phyloP scores from a whole-genome alignment of 495 filamentous ascomycete species.

The Elasticomyces elasticus region DNA sequence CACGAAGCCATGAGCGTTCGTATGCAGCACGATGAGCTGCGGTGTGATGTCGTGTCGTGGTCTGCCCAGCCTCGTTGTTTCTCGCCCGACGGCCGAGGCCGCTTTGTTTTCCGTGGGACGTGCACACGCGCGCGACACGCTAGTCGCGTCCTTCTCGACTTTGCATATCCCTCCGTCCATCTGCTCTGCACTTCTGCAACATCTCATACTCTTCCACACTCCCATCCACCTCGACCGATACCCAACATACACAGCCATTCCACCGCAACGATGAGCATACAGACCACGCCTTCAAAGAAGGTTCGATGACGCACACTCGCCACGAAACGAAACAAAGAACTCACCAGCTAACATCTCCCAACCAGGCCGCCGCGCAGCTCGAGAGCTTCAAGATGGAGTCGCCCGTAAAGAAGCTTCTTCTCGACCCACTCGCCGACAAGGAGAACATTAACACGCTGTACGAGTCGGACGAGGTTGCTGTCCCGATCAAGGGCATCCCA shows the following conservation, averaged over 20 bases:
- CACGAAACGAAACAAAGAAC: neutral
- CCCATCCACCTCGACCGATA: neutral
- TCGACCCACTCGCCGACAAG: conserved; percentile 55
- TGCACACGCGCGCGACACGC: no score
- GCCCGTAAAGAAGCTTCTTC: conserved; percentile 79
- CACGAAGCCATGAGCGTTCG: no score
- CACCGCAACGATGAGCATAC: conserved; percentile 17
- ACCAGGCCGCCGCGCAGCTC: conserved; percentile 20
- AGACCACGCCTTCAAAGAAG: conserved; percentile 27
- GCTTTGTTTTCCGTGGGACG: no score
- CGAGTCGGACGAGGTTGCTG: conserved; percentile 46
- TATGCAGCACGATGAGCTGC: no score
- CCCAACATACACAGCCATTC: neutral
- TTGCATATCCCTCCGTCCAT: neutral
- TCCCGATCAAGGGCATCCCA: conserved; percentile 45
- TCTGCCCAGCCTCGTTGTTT: no score
- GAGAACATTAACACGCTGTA: conserved; percentile 52
- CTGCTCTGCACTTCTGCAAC: neutral
- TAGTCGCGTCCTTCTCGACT: neutral
- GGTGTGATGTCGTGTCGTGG: no score
- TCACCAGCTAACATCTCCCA: neutral
- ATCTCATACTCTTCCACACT: neutral
- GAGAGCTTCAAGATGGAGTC: conserved; percentile 88
- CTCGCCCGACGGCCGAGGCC: no score
- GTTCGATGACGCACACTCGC: conserved; percentile 16